A percentile compares a stretch with the other conserved stretches of the same genome.
phyloP scores from a whole-genome alignment of 192 early-diverging fungal genomes.

The Gonapodya prolifera region DNA sequence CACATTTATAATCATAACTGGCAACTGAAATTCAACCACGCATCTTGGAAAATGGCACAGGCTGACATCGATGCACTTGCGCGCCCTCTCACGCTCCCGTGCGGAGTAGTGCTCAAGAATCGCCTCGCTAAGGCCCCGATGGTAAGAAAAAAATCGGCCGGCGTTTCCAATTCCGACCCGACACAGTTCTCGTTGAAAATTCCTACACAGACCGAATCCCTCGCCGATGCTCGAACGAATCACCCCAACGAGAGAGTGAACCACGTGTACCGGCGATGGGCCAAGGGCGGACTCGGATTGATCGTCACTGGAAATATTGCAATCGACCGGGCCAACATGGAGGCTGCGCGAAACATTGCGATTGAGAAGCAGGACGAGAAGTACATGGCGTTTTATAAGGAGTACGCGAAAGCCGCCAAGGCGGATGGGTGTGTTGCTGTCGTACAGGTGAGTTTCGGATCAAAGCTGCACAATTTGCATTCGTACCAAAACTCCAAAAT shows the following conservation, averaged over 20 bases:
- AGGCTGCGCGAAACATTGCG: not conserved
- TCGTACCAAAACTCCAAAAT: too few species aligned
- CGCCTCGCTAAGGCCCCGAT: not conserved
- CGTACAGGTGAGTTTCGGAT: not conserved
- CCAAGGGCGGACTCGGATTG: not conserved
- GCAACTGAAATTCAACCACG: too few species aligned
- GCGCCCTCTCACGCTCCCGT: not conserved
- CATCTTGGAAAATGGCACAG: too few species aligned
- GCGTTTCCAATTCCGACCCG: too few species aligned
- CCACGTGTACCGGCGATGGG: not conserved
- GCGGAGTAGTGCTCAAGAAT: not conserved
- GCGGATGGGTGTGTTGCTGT: not conserved
- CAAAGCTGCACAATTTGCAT: not conserved
- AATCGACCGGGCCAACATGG: not conserved
- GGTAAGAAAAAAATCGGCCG: too few species aligned
- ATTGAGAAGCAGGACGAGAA: not conserved
- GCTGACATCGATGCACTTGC: too few species aligned
- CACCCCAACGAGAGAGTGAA: not conserved
- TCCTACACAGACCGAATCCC: not conserved
- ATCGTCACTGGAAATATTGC: not conserved
- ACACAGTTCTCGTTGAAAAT: too few species aligned
- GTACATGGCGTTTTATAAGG: not conserved
- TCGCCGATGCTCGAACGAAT: slow-evolving; percentile 3
- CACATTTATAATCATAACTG: too few species aligned
- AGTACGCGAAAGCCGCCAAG: not conserved